These are phyloP conservation scores for Acidiella bohemica DNA, from an alignment of 495 filamentous ascomycete genomes.

Conservation along the genomic window DNA sequence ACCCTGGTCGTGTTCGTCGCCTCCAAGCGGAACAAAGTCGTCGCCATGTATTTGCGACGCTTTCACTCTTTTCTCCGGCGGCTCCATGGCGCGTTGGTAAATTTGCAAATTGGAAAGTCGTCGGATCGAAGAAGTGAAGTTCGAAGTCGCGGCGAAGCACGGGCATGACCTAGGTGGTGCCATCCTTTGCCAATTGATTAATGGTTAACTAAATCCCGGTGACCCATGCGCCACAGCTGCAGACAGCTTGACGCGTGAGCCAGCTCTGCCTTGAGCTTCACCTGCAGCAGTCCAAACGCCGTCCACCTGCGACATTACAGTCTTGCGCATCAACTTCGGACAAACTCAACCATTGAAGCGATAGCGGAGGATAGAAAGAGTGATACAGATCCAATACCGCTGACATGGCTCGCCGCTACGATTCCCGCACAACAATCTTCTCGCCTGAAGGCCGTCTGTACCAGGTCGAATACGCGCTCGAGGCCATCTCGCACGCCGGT, in stretches of 20 bases:
- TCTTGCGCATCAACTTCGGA: no score
- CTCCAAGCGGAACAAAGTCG: conserved; percentile 11
- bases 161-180: not conserved
- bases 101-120: no score
- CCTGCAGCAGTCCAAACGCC: no score
- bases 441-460: conserved; percentile 96
- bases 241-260: conserved; percentile 1
- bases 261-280: conserved; percentile 6
- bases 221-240: no score
- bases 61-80: conserved; percentile 13
- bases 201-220: no score
- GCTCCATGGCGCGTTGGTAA: conserved; percentile 5
- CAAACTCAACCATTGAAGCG: not conserved
- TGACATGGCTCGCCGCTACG: conserved; percentile 90
- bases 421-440: conserved; percentile 98
- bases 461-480: conserved; percentile 97
- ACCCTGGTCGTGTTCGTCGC: not conserved
- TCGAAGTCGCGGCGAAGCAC: not conserved
- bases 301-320: no score
- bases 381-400: not conserved
- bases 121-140: no score
- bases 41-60: conserved; percentile 1
- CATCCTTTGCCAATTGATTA: no score
- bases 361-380: not conserved
- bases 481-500: conserved; percentile 96